Evolutionary conservation across 345 rosid species (phyloP), one percentile per base, ranked within the genome.

Genomic region (Eucalyptus pumila): DNA sequence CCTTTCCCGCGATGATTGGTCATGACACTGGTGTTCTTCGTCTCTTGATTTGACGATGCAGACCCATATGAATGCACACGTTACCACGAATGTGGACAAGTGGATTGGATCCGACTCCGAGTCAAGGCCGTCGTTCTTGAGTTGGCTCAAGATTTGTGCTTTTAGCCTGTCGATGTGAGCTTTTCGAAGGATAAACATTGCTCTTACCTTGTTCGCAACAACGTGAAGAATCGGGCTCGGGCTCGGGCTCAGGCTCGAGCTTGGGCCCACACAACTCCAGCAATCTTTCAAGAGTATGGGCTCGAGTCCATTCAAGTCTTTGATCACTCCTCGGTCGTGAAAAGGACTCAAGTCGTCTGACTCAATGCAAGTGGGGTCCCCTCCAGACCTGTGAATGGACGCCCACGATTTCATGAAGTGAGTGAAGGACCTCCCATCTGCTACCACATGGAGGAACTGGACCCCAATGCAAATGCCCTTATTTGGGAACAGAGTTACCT

Each of bases 331-430:
- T 62, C 17, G 17, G 2, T 30, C 37, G 9, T n/a, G 76, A 9
- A 65, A 65, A 8, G 40, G 40, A n/a, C 40, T 65, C 76, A 15
- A 65, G 76, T 65, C 40, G 0, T 65, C 83, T 32, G 14, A 21
- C 0, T 65, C 19, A 65, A 65, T 32, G 76, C 76, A n/a, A n/a
- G 40, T 7, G 6, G 76, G 17, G 19, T n/a, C 21, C 34, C 76
- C 40, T n/a, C 21, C 44, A 0, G 87, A 80, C 34, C 69, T 89
- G 23, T 87, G 87, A 87, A 89, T 16, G 8, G 90, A 87, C 1
- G 91, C 92, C 96, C 96, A 93, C 4, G 90, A 89, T 76, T 89
- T 93, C 90, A 91, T 65, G 40, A 65, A n/a, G 11, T n/a, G 21
- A 65, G 34, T 14, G 86, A 93, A 87, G 4, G 92, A 54, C 86